Conservation (phyloP, 352 stramenopile species). For the Pythium volutum region DNA sequence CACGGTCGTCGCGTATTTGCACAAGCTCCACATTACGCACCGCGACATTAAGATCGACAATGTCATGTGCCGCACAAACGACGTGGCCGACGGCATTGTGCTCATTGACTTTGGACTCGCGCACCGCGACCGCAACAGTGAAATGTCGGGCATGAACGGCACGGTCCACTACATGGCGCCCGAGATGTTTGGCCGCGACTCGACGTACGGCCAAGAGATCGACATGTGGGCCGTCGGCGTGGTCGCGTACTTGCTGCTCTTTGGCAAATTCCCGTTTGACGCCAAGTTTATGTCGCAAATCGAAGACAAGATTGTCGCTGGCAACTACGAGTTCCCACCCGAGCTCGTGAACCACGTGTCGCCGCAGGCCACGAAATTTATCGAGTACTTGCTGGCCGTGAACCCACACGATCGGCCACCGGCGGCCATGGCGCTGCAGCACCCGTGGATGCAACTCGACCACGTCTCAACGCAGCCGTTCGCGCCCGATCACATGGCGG, state of each 20-base stretch:
- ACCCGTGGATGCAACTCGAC: constrained; percentile 68
- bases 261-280: constrained; percentile 73
- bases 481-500: constrained; percentile 43
- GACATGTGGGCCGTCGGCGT: constrained; percentile 81
- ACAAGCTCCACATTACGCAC: constrained; percentile 72
- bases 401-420: constrained; percentile 58
- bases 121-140: constrained; percentile 41
- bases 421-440: constrained; percentile 56
- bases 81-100: constrained; percentile 48
- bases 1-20: constrained; percentile 61
- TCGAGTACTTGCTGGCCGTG: constrained; percentile 65
- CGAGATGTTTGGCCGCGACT: constrained; percentile 71
- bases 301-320: constrained; percentile 77
- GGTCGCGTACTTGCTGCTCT: constrained; percentile 70
- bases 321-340: constrained; percentile 52
- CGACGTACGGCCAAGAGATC: constrained; percentile 55
- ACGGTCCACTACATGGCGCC: constrained; percentile 85
- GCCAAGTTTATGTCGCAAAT: constrained; percentile 78
- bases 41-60: constrained; percentile 86
- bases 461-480: constrained; percentile 32
- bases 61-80: constrained; percentile 55
- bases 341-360: constrained; percentile 57
- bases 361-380: constrained; percentile 68
- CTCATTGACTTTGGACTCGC: constrained; percentile 84
- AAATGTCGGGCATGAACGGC: constrained; percentile 78